Percentiles rank a stretch among this genome's conserved stretches.
These are phyloP conservation scores for Colletotrichum camelliae DNA, from an alignment of 2,329 filamentous ascomycete genomes.

Conservation along the genomic window DNA sequence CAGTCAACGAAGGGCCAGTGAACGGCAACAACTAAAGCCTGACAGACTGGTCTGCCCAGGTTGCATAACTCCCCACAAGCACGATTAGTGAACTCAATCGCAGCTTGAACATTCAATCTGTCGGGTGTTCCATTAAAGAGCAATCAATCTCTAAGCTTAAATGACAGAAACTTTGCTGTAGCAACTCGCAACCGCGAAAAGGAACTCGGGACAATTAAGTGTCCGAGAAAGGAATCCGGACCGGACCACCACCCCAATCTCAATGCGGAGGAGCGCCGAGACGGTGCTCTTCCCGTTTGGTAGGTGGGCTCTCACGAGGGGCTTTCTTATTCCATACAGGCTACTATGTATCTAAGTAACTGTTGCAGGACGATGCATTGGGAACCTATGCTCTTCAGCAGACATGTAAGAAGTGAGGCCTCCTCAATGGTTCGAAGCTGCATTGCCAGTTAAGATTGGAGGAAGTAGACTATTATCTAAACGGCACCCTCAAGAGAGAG, in stretches of 20 bases:
- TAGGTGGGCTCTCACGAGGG: rapidly evolving
- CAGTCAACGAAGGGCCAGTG: no score
- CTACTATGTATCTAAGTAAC: neutral
- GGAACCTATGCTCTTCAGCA: neutral
- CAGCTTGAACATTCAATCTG: neutral
- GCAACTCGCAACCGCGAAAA: neutral
- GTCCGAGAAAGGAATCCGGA: neutral
- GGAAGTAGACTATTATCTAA: neutral
- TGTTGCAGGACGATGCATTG: neutral
- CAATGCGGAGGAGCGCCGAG: neutral
- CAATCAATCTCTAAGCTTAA: neutral
- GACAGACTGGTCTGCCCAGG: neutral
- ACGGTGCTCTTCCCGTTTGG: rapidly evolving
- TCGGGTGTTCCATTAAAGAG: no score
- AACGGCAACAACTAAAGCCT: no score
- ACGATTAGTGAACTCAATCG: neutral
- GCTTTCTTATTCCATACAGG: neutral
- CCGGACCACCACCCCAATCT: neutral
- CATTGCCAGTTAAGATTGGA: neutral
- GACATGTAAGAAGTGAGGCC: no score
- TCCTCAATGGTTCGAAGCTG: neutral
- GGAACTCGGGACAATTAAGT: neutral
- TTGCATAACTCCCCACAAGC: neutral
- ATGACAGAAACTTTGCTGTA: neutral
- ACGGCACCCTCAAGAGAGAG: neutral